Evolutionary conservation across 768 basidiomycete genomes (phyloP), one percentile per base, ranked within the genome.

Genomic region (Sarcodon aspratus): DNA sequence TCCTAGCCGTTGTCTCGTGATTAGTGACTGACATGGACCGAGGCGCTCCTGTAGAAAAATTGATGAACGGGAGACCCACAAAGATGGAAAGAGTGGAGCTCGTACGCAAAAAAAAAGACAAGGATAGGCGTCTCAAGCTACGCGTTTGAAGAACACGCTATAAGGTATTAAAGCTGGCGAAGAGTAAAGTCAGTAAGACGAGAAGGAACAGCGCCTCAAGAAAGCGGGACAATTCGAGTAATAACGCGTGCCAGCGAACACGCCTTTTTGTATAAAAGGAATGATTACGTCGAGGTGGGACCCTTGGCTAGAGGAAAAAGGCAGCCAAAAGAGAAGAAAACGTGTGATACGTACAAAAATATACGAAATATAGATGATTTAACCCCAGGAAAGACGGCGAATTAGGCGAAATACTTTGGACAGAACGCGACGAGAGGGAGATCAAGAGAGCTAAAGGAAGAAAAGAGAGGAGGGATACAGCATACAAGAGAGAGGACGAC

Each of bases 1-100:
- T 83, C 58, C 80, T 76, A 18, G 80, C 73, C 40, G 54, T 50
- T 32, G 54, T 42, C 32, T 64, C 65, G 61, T 61, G 54, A 59
- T 64, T 57, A 52, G 54, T 55, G 48, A 50, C 58, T 40, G 63
- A 59, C 63, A 64, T 64, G 47, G 50, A 47, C 13, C n/a, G 42
- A 51, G 45, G 48, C 42, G 48, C 40, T 48, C 45, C 48, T 53
- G 49, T 53, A 46, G 48, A 34, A 38, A 48, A 50, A 34, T 52
- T 53, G 48, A n/a, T n/a, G 46, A 32, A 37, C 13, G 27, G 17
- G 13, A 33, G 52, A n/a, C n/a, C 32, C 53, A 50, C 37, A 51
- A 54, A 44, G 38, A 21, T 34, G 31, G 33, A 45, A 21, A 44
- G 12, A 43, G 36, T 34, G 31, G 31, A 44, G 27, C 17, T 27